These are phyloP conservation scores for Cyclocybe cylindracea DNA, from an alignment of 768 basidiomycete species.

Conservation along the genomic window DNA sequence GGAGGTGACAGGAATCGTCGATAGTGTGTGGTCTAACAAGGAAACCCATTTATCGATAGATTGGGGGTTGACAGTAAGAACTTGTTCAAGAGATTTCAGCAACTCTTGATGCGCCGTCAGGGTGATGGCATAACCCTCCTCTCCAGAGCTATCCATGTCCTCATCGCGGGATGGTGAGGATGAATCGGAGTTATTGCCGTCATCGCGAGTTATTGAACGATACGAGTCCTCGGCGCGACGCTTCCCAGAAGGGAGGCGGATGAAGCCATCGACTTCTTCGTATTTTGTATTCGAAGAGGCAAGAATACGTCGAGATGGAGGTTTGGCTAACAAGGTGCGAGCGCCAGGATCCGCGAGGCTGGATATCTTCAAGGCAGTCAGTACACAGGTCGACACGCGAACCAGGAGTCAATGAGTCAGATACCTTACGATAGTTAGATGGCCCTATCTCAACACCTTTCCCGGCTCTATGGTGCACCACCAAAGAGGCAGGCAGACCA, in stretches of 20 bases:
- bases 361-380: slow-evolving; percentile 34
- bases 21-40: slow-evolving; percentile 63
- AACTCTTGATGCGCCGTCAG: slow-evolving; percentile 60
- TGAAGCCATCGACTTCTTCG: slow-evolving; percentile 67
- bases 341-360: slow-evolving; percentile 60
- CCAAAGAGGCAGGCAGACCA: slow-evolving; percentile 55
- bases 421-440: slow-evolving; percentile 44
- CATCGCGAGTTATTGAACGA: slow-evolving; percentile 45
- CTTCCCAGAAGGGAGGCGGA: slow-evolving; percentile 50
- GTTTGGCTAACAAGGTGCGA: slow-evolving; percentile 51
- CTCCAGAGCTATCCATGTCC: slow-evolving; percentile 35
- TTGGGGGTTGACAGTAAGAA: slow-evolving; percentile 50
- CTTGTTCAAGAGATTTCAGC: slow-evolving; percentile 58
- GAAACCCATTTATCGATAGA: slow-evolving; percentile 62
- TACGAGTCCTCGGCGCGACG: slow-evolving; percentile 40
- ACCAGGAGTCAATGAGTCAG: slow-evolving; percentile 2
- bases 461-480: slow-evolving; percentile 42
- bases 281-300: slow-evolving; percentile 43
- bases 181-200: slow-evolving; percentile 34
- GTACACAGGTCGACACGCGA: slow-evolving; percentile 2
- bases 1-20: slow-evolving; percentile 58
- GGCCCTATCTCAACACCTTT: slow-evolving; percentile 62
- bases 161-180: slow-evolving; percentile 29
- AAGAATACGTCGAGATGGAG: slow-evolving; percentile 52
- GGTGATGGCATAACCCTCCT: slow-evolving; percentile 32